Base-by-base conservation (phyloP, 1,139 yeast genomes). In the Taphrina pruni region DNA sequence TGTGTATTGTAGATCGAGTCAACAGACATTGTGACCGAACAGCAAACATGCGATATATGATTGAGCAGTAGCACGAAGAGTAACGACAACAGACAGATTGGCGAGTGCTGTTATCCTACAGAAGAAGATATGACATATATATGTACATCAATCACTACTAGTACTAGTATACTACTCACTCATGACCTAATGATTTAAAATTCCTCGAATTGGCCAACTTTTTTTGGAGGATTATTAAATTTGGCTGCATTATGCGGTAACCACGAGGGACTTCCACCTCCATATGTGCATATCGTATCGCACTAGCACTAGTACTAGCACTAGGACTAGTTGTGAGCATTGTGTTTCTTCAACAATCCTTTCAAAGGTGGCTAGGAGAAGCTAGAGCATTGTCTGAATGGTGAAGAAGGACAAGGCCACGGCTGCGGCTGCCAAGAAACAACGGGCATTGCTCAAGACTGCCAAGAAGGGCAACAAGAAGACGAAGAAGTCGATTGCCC, bases 361-460 rank as follows among this genome's bases (percentile, higher is more conserved):
- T 26, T 2, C 32, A 26, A 4, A 26, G 32, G 32, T 26, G 32
- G 32, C 32, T 26, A 26, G 32, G 32, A 26, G 32, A 26, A 26
- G 32, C 32, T 26, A 4, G 32, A 4, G 32, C 32, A 26, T 26
- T 26, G 32, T 26, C 32, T 26, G 17, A 21, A 64, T 64, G 67
- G 67, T 57, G 32, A 64, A 64, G 61, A 64, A 64, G 48, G 67
- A 64, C 56, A 64, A 64, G 41, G 67, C 67, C 1, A 50, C 67
- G n/a, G 67, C 67, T 6, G 67, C 67, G 6, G 96, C 94, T 39
- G 93, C 87, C 73, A 94, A 94, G 81, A 87, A 85, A 72, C 88
- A 88, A 79, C 93, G 93, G 78, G 89, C 85, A 69, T 84, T 82
- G 66, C 80, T 86, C 67, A 94, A 94, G 77, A 87, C 96, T 5